phyloP scores from a whole-genome alignment of 164 flowering plant species.

The Santalum album region DNA sequence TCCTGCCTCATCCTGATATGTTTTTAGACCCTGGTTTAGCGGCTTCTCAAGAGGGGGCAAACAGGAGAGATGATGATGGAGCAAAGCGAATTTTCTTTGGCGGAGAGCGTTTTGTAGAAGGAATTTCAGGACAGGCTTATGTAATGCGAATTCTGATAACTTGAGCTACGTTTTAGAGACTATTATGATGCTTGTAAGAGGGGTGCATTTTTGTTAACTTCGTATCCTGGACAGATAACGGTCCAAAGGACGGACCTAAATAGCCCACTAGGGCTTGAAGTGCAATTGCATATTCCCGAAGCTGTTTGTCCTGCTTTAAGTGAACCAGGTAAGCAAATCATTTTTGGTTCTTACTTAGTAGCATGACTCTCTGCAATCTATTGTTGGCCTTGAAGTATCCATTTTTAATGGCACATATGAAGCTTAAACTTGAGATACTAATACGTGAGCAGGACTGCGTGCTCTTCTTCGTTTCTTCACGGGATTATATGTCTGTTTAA shows the following conservation, averaged over 20 bases:
- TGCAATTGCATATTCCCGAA: slow-evolving; percentile 82
- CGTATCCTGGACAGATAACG: slow-evolving; percentile 58
- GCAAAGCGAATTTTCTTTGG: slow-evolving; percentile 93
- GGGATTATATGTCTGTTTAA: slow-evolving; percentile 83
- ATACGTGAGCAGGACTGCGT: slow-evolving; percentile 62
- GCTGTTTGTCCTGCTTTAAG: slow-evolving; percentile 93
- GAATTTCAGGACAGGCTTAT: slow-evolving; percentile 91
- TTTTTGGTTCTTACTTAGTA: background rate
- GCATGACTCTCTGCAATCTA: too few species aligned
- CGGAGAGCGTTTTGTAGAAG: slow-evolving; percentile 93
- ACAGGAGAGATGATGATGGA: slow-evolving; percentile 84
- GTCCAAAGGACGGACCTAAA: slow-evolving; percentile 82
- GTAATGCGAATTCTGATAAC: slow-evolving; percentile 35
- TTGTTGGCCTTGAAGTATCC: background rate
- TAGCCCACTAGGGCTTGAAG: slow-evolving; percentile 89
- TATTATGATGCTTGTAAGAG: background rate
- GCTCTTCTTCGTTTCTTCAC: slow-evolving; percentile 96
- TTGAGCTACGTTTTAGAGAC: background rate
- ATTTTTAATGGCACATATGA: background rate
- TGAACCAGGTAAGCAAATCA: slow-evolving; percentile 69
- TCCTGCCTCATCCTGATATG: slow-evolving; percentile 99
- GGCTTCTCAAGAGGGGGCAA: slow-evolving; percentile 38
- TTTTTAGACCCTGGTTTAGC: slow-evolving; percentile 63
- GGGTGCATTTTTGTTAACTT: background rate
- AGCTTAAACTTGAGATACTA: slow-evolving; percentile 4